Evolutionary conservation across 2,329 filamentous ascomycete genomes (phyloP).

Genomic region (Nakataea oryzae): DNA sequence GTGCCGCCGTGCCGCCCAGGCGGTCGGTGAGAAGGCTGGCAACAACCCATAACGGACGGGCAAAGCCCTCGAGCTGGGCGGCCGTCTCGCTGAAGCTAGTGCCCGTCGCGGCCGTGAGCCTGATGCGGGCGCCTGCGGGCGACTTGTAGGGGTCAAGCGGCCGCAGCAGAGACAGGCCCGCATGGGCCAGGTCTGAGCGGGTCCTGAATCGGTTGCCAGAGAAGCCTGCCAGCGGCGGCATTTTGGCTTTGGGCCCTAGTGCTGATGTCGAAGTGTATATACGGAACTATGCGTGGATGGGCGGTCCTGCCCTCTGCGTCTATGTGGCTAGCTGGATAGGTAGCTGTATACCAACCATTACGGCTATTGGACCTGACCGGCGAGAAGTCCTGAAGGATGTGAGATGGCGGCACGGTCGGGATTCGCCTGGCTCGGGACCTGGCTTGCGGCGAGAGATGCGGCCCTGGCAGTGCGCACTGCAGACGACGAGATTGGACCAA

Average conservation of each 20-base stretch:
- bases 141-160: conserved; percentile 17
- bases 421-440: no score
- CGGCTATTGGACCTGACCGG: no score
- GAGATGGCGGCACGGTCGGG: no score
- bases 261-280: neutral
- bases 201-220: conserved; percentile 26
- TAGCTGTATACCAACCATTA: no score
- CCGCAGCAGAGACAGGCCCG: conserved; percentile 20
- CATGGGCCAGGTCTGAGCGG: conserved; percentile 23
- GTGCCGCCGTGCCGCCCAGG: neutral
- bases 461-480: no score
- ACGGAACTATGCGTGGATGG: neutral
- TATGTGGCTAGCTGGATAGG: no score
- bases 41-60: conserved; percentile 22
- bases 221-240: conserved; percentile 28
- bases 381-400: no score
- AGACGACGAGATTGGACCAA: no score
- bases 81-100: conserved; percentile 31
- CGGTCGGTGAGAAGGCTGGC: conserved; percentile 4
- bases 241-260: no score
- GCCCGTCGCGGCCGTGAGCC: neutral
- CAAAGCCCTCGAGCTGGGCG: conserved; percentile 34
- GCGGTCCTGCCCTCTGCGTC: no score
- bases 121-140: neutral
- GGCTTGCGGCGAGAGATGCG: neutral